Percentiles rank a stretch among this genome's conserved stretches.
These are phyloP conservation scores for Cinchona pubescens DNA, from an alignment of 257 asterid genomes.

Conservation along the genomic window DNA sequence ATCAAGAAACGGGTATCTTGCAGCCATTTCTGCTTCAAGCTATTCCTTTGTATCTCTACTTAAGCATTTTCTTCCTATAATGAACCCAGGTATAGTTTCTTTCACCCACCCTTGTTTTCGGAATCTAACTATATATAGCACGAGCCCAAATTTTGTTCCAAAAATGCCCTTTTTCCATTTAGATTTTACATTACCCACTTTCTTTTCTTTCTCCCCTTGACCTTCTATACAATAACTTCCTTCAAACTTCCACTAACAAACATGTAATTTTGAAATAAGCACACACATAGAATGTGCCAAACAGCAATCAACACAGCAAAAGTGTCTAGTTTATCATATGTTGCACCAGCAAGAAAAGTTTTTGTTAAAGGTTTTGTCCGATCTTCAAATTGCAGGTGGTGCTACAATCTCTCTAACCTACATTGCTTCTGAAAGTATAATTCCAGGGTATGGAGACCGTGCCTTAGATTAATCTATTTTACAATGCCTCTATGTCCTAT, in stretches of 20 bases:
- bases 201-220: too few relatives aligned
- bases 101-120: slow-evolving; percentile 8
- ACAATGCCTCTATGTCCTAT: background rate
- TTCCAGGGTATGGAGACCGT: slow-evolving; percentile 65
- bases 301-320: slow-evolving; percentile 2
- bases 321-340: background rate
- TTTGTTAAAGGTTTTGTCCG: slow-evolving; percentile 5
- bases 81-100: slow-evolving; percentile 64
- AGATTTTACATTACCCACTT: too few relatives aligned
- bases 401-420: slow-evolving; percentile 89
- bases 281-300: too few relatives aligned
- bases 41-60: slow-evolving; percentile 86
- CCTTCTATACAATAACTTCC: too few relatives aligned
- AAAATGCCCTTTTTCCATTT: too few relatives aligned
- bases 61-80: slow-evolving; percentile 72
- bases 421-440: slow-evolving; percentile 92
- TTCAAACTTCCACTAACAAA: too few relatives aligned
- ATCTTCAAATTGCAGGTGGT: slow-evolving; percentile 57
- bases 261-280: too few relatives aligned
- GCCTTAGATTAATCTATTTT: background rate
- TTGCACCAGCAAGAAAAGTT: slow-evolving; percentile 3
- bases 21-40: slow-evolving; percentile 93
- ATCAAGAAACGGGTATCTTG: slow-evolving; percentile 84
- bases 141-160: too few relatives aligned
- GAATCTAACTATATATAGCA: too few relatives aligned